Evolutionary conservation across 2,329 filamentous ascomycete species (phyloP), one percentile per base, ranked within the genome.

Genomic region (Polytolypa hystricis): DNA sequence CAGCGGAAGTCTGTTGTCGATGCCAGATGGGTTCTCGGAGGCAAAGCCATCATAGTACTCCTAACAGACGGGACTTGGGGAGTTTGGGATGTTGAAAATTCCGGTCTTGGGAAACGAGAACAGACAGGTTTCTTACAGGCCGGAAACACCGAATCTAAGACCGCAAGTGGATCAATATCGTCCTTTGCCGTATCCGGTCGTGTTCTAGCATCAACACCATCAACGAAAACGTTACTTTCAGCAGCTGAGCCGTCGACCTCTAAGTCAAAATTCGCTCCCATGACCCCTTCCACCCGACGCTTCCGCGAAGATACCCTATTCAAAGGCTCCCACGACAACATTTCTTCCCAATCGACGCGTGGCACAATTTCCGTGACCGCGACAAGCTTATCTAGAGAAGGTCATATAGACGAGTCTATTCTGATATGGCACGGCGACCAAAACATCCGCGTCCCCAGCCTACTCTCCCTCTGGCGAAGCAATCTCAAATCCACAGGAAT

Each of bases 11-110:
- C 49, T 10, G 56, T 67, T 20, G 53, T 67, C 10, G 59, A 66
- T 46, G 62, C 63, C 7, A 52, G 59, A 38, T 69, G 65, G 65
- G 61, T 63, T 9, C 49, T 65, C 18, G 57, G 57, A 26, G 65
- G 65, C 16, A 57, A 57, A 38, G 61, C 61, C 8, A 51, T 67
- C 16, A 57, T 67, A 47, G 62, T 60, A 4, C 50, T 69, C 30
- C 53, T 67, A 30, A 58, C 58, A 5, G 61, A 67, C 46, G 64
- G 64, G 3, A 60, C 66, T 49, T 69, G 65, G 64, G 65, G 65
- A 11, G 56, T 69, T 9, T 69, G 65, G 65, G 64, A 68, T 53
- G 49, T 66, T 16, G 65, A 68, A 49, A 58, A 58, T n/a, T 31
- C 40, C 26, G 62, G 62, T 3, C 63, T 64, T 3, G 60, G 57